phyloP scores from a whole-genome alignment of 2,329 filamentous ascomycete species.

The Colletotrichum musicola region DNA sequence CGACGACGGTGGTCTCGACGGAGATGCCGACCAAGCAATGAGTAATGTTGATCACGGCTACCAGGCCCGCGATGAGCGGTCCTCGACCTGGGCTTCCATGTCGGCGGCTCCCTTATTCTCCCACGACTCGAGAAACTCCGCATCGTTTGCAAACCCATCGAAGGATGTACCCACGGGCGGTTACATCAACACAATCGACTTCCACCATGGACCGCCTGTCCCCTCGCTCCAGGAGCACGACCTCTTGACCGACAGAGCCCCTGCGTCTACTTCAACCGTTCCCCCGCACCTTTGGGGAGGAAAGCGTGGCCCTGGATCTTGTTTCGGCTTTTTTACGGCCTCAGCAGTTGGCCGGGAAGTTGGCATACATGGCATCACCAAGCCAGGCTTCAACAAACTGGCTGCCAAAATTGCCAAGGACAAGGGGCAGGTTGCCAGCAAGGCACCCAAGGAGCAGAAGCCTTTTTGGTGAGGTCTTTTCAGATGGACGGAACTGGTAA shows the following conservation, averaged over 20 bases:
- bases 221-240: neutral
- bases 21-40: conserved; percentile 42
- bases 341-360: neutral
- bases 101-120: neutral
- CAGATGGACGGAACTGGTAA: neutral
- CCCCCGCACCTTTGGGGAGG: neutral
- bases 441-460: neutral
- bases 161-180: conserved; percentile 1
- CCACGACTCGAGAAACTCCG: neutral
- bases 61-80: conserved; percentile 1
- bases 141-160: neutral
- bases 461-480: conserved; percentile 20
- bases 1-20: conserved; percentile 31
- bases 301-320: neutral
- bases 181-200: neutral
- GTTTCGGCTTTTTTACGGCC: neutral
- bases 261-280: too few species aligned
- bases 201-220: neutral
- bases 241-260: neutral
- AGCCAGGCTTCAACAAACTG: conserved; percentile 28
- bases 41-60: conserved; percentile 31
- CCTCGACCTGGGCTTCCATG: too few species aligned
- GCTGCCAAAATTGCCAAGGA: conserved; percentile 2
- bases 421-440: neutral
- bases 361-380: conserved; percentile 19